phyloP scores from a whole-genome alignment of 768 basidiomycete genomes.

The Tylopilus felleus region DNA sequence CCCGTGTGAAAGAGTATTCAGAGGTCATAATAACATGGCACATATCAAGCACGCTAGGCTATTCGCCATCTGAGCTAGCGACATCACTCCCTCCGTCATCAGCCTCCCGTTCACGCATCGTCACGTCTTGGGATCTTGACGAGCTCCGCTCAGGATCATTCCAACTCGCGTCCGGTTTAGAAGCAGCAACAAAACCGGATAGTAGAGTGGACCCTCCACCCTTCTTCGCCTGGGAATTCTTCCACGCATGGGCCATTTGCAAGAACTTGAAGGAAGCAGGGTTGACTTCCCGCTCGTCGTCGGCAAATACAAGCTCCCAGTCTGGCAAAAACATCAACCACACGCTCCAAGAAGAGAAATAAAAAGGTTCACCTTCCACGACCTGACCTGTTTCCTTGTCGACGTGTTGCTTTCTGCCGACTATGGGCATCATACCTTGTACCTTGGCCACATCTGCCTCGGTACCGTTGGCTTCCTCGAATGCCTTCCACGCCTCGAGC shows the following conservation, averaged over 20 bases:
- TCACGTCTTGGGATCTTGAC: slow-evolving; percentile 21
- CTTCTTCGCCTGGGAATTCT: slow-evolving; percentile 48
- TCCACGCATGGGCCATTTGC: slow-evolving; percentile 94
- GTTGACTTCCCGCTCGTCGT: slow-evolving; percentile 93
- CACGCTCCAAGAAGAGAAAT: neutral
- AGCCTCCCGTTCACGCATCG: slow-evolving; percentile 18
- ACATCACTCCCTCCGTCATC: slow-evolving; percentile 46
- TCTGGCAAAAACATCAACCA: slow-evolving; percentile 45
- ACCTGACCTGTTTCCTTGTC: slow-evolving; percentile 83
- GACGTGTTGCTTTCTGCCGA: slow-evolving; percentile 78
- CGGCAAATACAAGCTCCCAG: slow-evolving; percentile 93
- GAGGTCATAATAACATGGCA: neutral
- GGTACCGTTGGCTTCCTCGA: slow-evolving; percentile 80
- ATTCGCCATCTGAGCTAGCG: slow-evolving; percentile 51
- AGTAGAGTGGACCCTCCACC: slow-evolving; percentile 34
- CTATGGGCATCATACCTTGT: slow-evolving; percentile 89
- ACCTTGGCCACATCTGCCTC: slow-evolving; percentile 76
- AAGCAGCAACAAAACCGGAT: slow-evolving; percentile 49
- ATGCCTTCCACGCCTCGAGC: slow-evolving; percentile 93
- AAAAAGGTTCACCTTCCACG: slow-evolving; percentile 65
- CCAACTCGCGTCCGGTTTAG: slow-evolving; percentile 12
- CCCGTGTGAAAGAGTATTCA: too few species aligned
- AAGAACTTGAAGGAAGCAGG: slow-evolving; percentile 94
- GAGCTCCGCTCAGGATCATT: slow-evolving; percentile 3
- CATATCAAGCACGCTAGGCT: neutral